A percentile compares a stretch with the other conserved stretches of the same genome.
phyloP scores from a whole-genome alignment of 192 early-diverging fungal species.

The Gamsiella multidivaricata region DNA sequence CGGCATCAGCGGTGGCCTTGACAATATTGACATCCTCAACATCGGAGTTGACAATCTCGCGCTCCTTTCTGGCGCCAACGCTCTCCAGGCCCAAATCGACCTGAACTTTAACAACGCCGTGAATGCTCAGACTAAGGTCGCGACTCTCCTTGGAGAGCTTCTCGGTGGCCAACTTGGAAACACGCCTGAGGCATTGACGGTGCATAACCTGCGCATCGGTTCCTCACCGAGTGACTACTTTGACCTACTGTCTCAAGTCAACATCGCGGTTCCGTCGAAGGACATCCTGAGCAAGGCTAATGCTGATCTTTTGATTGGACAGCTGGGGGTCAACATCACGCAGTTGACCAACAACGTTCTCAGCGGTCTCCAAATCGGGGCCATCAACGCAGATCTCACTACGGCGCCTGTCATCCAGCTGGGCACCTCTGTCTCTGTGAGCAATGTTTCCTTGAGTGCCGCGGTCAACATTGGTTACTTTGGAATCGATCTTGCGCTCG shows the following conservation, averaged over 20 bases:
- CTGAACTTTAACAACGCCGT: slow-evolving; percentile 48
- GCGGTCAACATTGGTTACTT: slow-evolving; percentile 55
- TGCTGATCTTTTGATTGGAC: slow-evolving; percentile 15
- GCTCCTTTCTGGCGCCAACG: slow-evolving; percentile 30
- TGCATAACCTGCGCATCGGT: slow-evolving; percentile 50
- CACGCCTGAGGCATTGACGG: slow-evolving; percentile 42
- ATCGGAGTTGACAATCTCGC: slow-evolving; percentile 34
- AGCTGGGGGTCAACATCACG: slow-evolving; percentile 20
- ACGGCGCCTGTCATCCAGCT: slow-evolving; percentile 49
- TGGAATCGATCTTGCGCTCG: slow-evolving; percentile 48
- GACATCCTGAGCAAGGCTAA: slow-evolving; percentile 37
- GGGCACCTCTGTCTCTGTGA: slow-evolving; percentile 41
- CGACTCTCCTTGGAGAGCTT: slow-evolving; percentile 37
- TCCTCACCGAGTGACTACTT: slow-evolving; percentile 50
- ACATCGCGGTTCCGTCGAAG: slow-evolving; percentile 48
- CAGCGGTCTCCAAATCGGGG: slow-evolving; percentile 39
- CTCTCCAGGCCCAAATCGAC: slow-evolving; percentile 31
- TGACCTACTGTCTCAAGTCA: slow-evolving; percentile 44
- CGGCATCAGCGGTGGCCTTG: slow-evolving; percentile 43
- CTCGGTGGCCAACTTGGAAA: slow-evolving; percentile 46
- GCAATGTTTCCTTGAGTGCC: slow-evolving; percentile 41
- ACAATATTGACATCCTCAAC: slow-evolving; percentile 35
- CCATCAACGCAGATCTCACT: slow-evolving; percentile 35
- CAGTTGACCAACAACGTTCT: slow-evolving; percentile 19
- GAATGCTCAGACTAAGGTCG: slow-evolving; percentile 38